Base-by-base conservation (phyloP, 148 eudicot genomes). In the Vaccinium myrtillus region DNA sequence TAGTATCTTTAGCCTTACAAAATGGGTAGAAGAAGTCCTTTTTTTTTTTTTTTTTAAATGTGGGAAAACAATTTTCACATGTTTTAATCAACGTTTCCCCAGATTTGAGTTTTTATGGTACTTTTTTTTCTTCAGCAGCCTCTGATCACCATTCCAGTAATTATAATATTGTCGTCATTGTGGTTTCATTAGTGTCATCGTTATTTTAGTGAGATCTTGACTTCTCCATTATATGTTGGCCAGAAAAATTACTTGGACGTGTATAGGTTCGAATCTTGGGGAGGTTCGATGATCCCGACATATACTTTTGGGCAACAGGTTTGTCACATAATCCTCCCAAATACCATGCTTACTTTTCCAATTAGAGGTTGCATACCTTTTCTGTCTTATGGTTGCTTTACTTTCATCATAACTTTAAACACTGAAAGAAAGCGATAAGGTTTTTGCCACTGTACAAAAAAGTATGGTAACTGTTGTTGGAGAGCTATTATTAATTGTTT, bases 161-260 rank as follows among this genome's bases (percentile, higher is more conserved):
- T 27, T 9, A 5, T 5, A 9, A 25, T 27, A 51, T 77, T 77
- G 43, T 25, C 16, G 30, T 77, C 15, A 6, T 53, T n/a, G 21
- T 77, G 23, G 25, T 19, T n/a, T 25, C 67, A 2, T 79, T 43
- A 32, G 36, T 15, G 16, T 80, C 49, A 49, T 48, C 58, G 4
- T 73, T 14, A 13, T 77, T 10, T 76, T 78, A 36, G 80, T 25
- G 79, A 79, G 88, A 19, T 71, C 71, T 84, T 65, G 27, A 85
- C 86, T 48, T 81, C 54, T 77, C 51, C 84, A 74, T 36, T 85
- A 80, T 23, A 70, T 89, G 65, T 83, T 80, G 30, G 86, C 83
- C 94, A 96, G 96, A 95, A 89, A 92, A 97, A 97, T 86, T 97
- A 97, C 89, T 88, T 97, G 92, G 98, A 97, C 76, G 90, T 97